A percentile compares a stretch with the other conserved stretches of the same genome.
Conservation (phyloP, 352 stramenopile genomes). For the Globisporangium uncinulatum region DNA sequence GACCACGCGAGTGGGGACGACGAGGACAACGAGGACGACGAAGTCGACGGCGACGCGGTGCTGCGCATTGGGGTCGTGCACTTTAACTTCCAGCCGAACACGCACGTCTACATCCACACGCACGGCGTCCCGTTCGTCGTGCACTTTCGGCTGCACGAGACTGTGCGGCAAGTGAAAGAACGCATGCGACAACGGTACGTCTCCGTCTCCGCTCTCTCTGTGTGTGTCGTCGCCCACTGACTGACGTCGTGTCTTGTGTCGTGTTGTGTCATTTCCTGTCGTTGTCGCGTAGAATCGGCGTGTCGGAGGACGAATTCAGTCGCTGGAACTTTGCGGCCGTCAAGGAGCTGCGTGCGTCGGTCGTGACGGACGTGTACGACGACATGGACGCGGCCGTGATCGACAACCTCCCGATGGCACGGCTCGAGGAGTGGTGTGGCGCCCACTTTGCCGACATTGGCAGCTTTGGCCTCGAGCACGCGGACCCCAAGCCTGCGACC, state of each 20-base stretch:
- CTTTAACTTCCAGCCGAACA: constrained; percentile 60
- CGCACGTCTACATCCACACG: constrained; percentile 62
- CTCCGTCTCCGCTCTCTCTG: neutral
- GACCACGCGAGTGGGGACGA: neutral
- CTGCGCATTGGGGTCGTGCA: constrained; percentile 65
- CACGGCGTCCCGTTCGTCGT: constrained; percentile 66
- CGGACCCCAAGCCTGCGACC: constrained; percentile 36
- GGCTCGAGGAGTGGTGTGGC: constrained; percentile 55
- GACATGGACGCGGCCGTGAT: constrained; percentile 55
- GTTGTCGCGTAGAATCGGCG: constrained; percentile 43
- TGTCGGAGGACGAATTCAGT: constrained; percentile 57
- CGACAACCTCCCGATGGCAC: constrained; percentile 49
- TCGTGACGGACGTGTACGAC: constrained; percentile 42
- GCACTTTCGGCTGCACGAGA: constrained; percentile 64
- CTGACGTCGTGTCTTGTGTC: constrained; percentile 2
- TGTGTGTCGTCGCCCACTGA: neutral
- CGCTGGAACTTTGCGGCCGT: constrained; percentile 73
- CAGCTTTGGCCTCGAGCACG: constrained; percentile 69
- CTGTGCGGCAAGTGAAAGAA: constrained; percentile 56
- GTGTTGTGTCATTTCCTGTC: constrained; percentile 4
- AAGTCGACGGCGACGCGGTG: constrained; percentile 20
- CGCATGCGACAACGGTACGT: constrained; percentile 57
- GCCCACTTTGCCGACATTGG: constrained; percentile 44
- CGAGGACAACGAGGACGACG: constrained; percentile 2
- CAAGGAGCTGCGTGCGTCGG: constrained; percentile 70